phyloP scores from a whole-genome alignment of 2,329 filamentous ascomycete genomes.

The Trichoderma sp. region DNA sequence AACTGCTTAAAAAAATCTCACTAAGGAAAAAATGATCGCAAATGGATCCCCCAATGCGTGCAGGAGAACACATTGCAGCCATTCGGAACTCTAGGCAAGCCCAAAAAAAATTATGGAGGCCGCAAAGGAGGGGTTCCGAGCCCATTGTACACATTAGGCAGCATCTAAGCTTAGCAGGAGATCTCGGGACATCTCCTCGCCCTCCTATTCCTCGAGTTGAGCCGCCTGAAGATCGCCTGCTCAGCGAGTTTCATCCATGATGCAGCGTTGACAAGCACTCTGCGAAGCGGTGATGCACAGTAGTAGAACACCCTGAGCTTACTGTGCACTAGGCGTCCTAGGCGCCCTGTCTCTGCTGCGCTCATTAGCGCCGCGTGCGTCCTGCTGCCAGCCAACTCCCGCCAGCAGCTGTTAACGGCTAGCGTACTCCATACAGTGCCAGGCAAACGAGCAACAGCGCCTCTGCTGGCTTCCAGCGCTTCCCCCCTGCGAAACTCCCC shows the following conservation, averaged over 20 bases:
- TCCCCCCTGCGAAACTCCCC: slow-evolving; percentile 28
- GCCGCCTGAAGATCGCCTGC: not conserved
- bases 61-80: slow-evolving; percentile 11
- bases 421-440: slow-evolving; percentile 24
- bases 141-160: not conserved
- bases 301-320: not conserved
- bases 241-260: not conserved
- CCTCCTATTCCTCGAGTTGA: not conserved
- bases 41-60: slow-evolving; percentile 14
- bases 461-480: slow-evolving; percentile 26
- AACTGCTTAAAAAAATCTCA: not conserved
- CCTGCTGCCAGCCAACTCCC: slow-evolving; percentile 8
- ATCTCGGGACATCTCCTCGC: not conserved
- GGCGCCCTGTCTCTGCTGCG: not conserved
- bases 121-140: not conserved
- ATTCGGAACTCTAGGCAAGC: slow-evolving; percentile 1
- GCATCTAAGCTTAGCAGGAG: not conserved
- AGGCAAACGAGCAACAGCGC: slow-evolving; percentile 1
- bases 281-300: slow-evolving; percentile 23
- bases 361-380: slow-evolving; percentile 19
- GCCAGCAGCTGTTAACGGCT: slow-evolving; percentile 26
- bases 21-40: slow-evolving; percentile 7
- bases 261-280: slow-evolving; percentile 13
- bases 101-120: not conserved
- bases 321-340: slow-evolving; percentile 10